phyloP scores from a whole-genome alignment of 2,329 filamentous ascomycete species.

The Gyromitra esculenta region DNA sequence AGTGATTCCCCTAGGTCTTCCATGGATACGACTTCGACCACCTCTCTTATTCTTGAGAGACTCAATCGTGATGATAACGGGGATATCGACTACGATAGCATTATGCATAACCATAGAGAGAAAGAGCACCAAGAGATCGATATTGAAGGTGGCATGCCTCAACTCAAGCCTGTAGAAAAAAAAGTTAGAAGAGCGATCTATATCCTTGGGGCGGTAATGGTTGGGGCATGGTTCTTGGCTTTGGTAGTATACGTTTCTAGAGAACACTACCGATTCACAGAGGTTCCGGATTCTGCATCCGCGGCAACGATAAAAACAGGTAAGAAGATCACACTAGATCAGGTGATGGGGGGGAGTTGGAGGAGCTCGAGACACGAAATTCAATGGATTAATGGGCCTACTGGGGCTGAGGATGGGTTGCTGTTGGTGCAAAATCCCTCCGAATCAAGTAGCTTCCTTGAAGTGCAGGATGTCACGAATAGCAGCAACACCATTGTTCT shows the following conservation, averaged over 20 bases:
- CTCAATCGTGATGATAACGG: constrained; percentile 66
- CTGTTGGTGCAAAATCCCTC: constrained; percentile 38
- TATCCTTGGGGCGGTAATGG: constrained; percentile 69
- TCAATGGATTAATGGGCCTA: constrained; percentile 78
- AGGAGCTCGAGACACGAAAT: constrained; percentile 71
- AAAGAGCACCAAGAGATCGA: constrained; percentile 64
- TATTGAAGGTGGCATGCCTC: constrained; percentile 62
- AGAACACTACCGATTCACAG: constrained; percentile 71
- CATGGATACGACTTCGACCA: constrained; percentile 80
- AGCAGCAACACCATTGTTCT: constrained; percentile 70
- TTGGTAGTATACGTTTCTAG: constrained; percentile 73
- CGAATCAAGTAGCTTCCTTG: constrained; percentile 73
- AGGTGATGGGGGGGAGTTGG: constrained; percentile 75
- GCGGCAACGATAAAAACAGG: constrained; percentile 64
- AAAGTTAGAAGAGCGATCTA: constrained; percentile 72
- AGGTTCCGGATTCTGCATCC: constrained; percentile 70
- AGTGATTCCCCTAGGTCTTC: constrained; percentile 62
- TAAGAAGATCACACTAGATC: constrained; percentile 77
- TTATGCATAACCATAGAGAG: constrained; percentile 63
- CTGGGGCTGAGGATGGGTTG: constrained; percentile 62
- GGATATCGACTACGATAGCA: constrained; percentile 54
- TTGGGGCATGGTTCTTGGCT: constrained; percentile 74
- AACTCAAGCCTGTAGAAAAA: constrained; percentile 70
- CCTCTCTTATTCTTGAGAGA: constrained; percentile 81
- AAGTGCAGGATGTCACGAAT: constrained; percentile 83